Evolutionary conservation across 2,329 filamentous ascomycete species (phyloP).

Genomic region (Purpureocillium lavendulum): DNA sequence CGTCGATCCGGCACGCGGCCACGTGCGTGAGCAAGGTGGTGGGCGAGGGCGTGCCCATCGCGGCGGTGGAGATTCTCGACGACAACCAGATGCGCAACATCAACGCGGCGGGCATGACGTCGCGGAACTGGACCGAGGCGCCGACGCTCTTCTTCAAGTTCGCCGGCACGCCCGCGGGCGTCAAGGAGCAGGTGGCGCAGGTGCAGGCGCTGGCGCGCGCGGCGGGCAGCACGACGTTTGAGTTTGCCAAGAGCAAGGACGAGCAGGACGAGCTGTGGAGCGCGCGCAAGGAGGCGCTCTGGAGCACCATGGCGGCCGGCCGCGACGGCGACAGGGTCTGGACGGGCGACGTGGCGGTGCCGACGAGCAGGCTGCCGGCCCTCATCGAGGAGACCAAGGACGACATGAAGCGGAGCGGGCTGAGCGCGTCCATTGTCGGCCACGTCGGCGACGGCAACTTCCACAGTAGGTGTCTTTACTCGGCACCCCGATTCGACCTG

Average conservation of each 20-base stretch:
- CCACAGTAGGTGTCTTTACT: conserved; percentile 41
- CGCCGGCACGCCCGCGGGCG: conserved; percentile 56
- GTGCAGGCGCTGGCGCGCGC: conserved; percentile 56
- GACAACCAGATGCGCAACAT: conserved; percentile 77
- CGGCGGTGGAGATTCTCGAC: conserved; percentile 88
- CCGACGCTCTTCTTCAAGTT: conserved; percentile 85
- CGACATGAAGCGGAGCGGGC: conserved; percentile 31
- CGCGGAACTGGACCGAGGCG: conserved; percentile 59
- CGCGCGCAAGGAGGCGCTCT: conserved; percentile 75
- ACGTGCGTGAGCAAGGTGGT: conserved; percentile 77
- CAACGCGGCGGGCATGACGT: conserved; percentile 58
- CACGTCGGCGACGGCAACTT: conserved; percentile 77
- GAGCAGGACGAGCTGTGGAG: conserved; percentile 77
- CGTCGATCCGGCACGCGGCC: conserved; percentile 59
- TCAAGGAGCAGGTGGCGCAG: conserved; percentile 70
- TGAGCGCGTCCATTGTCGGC: conserved; percentile 50
- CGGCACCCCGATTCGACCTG: too few relatives aligned
- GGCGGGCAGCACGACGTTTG: conserved; percentile 59
- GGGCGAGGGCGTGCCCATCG: conserved; percentile 70
- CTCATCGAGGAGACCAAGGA: conserved; percentile 66
- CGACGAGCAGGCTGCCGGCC: conserved; percentile 63
- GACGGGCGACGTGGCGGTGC: conserved; percentile 83
- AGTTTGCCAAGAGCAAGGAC: conserved; percentile 62
- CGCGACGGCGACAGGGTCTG: conserved; percentile 64
- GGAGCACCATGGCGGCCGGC: conserved; percentile 65